Percentiles rank a stretch among this genome's conserved stretches.
These are phyloP conservation scores for Begonia peltatifolia DNA, from an alignment of 306 rosid genomes.

Conservation along the genomic window DNA sequence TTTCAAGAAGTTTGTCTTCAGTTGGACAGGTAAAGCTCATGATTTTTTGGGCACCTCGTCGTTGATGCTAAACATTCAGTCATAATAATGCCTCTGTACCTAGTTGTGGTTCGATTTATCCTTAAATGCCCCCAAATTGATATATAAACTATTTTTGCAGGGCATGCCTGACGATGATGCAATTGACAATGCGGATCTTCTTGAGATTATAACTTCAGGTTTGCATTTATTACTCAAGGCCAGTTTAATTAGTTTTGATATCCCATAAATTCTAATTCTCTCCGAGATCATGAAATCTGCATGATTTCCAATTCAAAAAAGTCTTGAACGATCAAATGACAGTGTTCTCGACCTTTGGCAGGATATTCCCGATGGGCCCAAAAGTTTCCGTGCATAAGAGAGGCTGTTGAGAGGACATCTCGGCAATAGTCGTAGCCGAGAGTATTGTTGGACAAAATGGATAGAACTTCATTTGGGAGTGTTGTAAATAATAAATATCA, in stretches of 20 bases:
- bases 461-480: too few relatives aligned
- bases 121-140: too few relatives aligned
- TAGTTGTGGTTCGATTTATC: too few relatives aligned
- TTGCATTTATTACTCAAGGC: background rate
- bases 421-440: too few relatives aligned
- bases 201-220: constrained; percentile 58
- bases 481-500: too few relatives aligned
- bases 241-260: background rate
- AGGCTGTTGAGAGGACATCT: constrained; percentile 18
- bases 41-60: background rate
- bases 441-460: too few relatives aligned
- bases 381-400: constrained; percentile 51
- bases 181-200: constrained; percentile 54
- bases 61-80: background rate
- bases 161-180: constrained; percentile 20
- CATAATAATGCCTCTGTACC: too few relatives aligned
- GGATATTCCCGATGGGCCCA: constrained; percentile 64
- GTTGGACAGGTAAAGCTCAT: constrained; percentile 38
- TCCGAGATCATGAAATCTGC: background rate
- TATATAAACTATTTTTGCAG: too few relatives aligned
- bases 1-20: constrained; percentile 50
- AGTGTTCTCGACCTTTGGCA: constrained; percentile 12
- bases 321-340: background rate
- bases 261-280: too few relatives aligned
- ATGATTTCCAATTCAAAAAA: background rate